Evolutionary conservation across 2,329 filamentous ascomycete species (phyloP).

Genomic region (Colletotrichum musae): DNA sequence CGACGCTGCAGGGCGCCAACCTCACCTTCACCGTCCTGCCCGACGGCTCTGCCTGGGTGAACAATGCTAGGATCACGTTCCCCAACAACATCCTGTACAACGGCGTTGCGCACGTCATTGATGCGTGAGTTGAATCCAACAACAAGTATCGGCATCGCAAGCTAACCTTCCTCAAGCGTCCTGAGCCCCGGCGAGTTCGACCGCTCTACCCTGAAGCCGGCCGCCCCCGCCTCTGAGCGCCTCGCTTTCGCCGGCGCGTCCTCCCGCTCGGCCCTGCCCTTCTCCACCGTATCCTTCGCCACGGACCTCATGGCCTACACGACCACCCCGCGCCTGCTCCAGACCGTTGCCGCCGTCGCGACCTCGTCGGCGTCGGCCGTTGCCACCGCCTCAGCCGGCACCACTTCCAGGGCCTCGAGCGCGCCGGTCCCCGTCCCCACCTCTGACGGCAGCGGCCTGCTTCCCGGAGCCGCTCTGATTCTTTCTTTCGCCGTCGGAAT

Average conservation of each 20-base stretch:
- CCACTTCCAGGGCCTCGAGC: slow-evolving; percentile 5
- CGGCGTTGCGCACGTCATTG: slow-evolving; percentile 51
- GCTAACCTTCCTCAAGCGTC: slow-evolving; percentile 40
- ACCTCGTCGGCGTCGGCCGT: slow-evolving; percentile 41
- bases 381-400: slow-evolving; percentile 25
- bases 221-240: slow-evolving; percentile 44
- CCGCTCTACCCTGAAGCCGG: slow-evolving; percentile 44
- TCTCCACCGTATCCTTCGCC: slow-evolving; percentile 45
- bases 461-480: neutral
- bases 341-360: slow-evolving; percentile 46
- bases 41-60: slow-evolving; percentile 50
- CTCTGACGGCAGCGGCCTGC: neutral
- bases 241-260: slow-evolving; percentile 47
- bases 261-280: slow-evolving; percentile 46
- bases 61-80: slow-evolving; percentile 49
- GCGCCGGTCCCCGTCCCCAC: slow-evolving; percentile 15
- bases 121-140: slow-evolving; percentile 43
- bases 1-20: slow-evolving; percentile 44
- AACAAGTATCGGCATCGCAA: neutral
- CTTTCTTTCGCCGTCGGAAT: slow-evolving; percentile 13
- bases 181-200: slow-evolving; percentile 48
- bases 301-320: slow-evolving; percentile 46
- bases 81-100: slow-evolving; percentile 50
- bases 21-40: slow-evolving; percentile 49
- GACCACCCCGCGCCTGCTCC: slow-evolving; percentile 45